Base-by-base conservation (phyloP, 768 basidiomycete genomes). In the Rhodosporidiobolus odoratus region DNA sequence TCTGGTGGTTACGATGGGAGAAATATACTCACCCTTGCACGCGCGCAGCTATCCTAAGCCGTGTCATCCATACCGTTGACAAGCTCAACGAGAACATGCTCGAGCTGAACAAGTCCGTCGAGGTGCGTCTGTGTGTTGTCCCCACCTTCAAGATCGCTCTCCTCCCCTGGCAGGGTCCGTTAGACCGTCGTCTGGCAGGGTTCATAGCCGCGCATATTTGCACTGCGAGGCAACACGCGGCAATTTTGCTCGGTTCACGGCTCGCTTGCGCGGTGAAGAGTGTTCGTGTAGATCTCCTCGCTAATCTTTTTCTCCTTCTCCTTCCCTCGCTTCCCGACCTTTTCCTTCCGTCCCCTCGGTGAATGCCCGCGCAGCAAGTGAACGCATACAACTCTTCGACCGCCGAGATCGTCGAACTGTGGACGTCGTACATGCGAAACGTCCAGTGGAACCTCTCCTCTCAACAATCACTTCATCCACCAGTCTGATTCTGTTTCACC, bases 31-130 rank as follows among this genome's bases (percentile, higher is more conserved):
- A 23, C 3, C 4, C 5, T 23, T 25, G 12, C n/a, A n/a, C 21
- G 23, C 19, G 34, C 32, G 6, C 53, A 58, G 69, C 62, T 21
- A 25, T 73, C 5, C 59, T 76, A 40, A 60, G 64, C 15, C 68
- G 76, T 4, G 75, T 76, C 34, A 37, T 75, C 21, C 72, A 69
- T 15, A 71, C 66, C 9, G 74, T 76, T 40, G 76, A 74, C 37
- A 77, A 75, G 68, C 70, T 77, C 23, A 77, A 77, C 56, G 76
- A 77, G 73, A 71, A 65, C 59, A 69, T 77, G 65, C 53, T 75
- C 35, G 74, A 69, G 37, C 63, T 72, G 21, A 77, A 75, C 40
- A 50, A 57, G 25, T 37, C 70, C 5, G 53, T 77, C 30, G 72
- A 62, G 30, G 76, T 77, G 19, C 35, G 74, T 66, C 15, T 2